Conservation (phyloP, 2,329 filamentous ascomycete species). For the Davidsoniella virescens region DNA sequence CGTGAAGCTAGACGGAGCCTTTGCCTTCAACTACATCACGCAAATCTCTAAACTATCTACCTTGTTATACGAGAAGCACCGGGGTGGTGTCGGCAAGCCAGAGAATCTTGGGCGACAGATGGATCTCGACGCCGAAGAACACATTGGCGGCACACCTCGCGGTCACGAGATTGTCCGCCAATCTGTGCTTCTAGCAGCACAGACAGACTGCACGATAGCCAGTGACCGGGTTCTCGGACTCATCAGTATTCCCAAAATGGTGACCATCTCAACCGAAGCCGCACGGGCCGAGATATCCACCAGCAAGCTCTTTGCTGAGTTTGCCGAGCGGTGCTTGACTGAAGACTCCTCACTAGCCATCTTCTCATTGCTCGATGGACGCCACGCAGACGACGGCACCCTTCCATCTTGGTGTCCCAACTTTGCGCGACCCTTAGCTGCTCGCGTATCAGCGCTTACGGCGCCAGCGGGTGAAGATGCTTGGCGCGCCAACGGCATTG, state of each 20-base stretch:
- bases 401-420: constrained; percentile 12
- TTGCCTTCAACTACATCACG: constrained; percentile 8
- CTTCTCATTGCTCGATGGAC: constrained; percentile 9
- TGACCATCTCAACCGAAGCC: constrained; percentile 1
- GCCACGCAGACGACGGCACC: constrained; percentile 4
- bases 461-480: neutral
- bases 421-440: constrained; percentile 7
- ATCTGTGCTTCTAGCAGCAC: constrained; percentile 1
- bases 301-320: constrained; percentile 5
- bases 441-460: neutral
- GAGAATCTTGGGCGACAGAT: constrained; percentile 1
- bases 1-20: constrained; percentile 9
- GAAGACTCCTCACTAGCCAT: constrained; percentile 9
- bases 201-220: constrained; percentile 8
- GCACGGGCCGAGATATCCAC: neutral
- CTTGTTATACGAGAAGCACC: constrained; percentile 1
- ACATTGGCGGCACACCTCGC: neutral
- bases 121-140: neutral
- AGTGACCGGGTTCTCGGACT: constrained; percentile 9
- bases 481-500: constrained; percentile 10
- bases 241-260: constrained; percentile 6
- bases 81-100: neutral
- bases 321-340: constrained; percentile 9
- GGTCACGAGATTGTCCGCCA: constrained; percentile 3
- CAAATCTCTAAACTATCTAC: constrained; percentile 5